Conservation (phyloP, 2,329 filamentous ascomycete species). For the Laburnicola sp. region DNA sequence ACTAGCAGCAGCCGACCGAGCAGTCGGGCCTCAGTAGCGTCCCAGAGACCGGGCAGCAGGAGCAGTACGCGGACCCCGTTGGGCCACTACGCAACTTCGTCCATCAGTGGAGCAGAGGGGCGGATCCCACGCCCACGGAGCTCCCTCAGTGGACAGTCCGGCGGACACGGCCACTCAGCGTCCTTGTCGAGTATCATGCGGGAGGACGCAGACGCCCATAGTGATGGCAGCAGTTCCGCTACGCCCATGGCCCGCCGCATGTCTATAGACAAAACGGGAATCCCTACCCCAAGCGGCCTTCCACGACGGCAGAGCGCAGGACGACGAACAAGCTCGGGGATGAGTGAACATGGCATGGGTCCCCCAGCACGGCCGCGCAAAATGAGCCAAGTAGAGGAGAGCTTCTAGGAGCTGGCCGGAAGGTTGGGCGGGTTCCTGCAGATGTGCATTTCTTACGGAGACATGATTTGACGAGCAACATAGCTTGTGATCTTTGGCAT, state of each 20-base stretch:
- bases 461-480: constrained; percentile 27
- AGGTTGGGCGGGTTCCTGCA: constrained; percentile 18
- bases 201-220: constrained; percentile 54
- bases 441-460: constrained; percentile 22
- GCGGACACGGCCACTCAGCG: constrained; percentile 37
- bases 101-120: constrained; percentile 51
- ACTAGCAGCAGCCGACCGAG: constrained; percentile 63
- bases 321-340: constrained; percentile 43
- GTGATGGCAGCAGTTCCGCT: constrained; percentile 40
- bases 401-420: constrained; percentile 49
- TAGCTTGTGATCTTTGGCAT: constrained; percentile 24
- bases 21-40: constrained; percentile 62
- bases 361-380: constrained; percentile 54
- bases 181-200: constrained; percentile 37
- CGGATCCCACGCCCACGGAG: constrained; percentile 63
- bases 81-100: constrained; percentile 56
- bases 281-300: constrained; percentile 54
- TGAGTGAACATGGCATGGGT: constrained; percentile 50
- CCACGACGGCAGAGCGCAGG: constrained; percentile 58
- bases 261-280: constrained; percentile 51
- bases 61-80: constrained; percentile 69
- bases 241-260: constrained; percentile 52
- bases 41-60: constrained; percentile 61
- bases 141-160: constrained; percentile 65
- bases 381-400: constrained; percentile 57